Base-by-base conservation (phyloP, 1,284 basidiomycete genomes). In the Ustilago loliicola region DNA sequence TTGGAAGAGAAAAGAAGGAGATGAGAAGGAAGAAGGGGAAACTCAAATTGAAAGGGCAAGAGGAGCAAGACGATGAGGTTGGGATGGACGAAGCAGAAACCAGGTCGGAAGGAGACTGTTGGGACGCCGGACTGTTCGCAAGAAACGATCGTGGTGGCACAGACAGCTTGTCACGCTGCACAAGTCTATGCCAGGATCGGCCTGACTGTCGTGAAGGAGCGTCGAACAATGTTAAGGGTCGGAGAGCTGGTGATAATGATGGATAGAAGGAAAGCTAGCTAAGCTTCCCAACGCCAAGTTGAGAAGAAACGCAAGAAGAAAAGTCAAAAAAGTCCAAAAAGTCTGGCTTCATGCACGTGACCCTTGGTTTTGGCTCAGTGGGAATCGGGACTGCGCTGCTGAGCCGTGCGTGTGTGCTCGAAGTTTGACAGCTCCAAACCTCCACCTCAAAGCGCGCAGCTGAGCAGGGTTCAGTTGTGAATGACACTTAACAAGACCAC, bases 361-460 rank as follows among this genome's bases (percentile, higher is more conserved):
- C 61, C n/a, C 25, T 21, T 7, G 10, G 1, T 17, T 6, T 10
- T 55, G 53, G 32, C 6, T 13, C 34, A 32, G 59, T 23, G 19
- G n/a, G 32, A n/a, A n/a, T 19, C 11, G 25, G 48, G 27, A 21
- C 23, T 56, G 52, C 23, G 61, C 53, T 62, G 45, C 42, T 45
- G 19, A 54, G 47, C n/a, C 38, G 27, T 21, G 32, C 48, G 53
- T 36, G 34, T 19, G 29, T 25, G 36, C 11, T 45, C 7, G 42
- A 50, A 23, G 7, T 47, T 25, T 54, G 30, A n/a, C 48, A n/a
- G 6, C 25, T 23, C 47, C 29, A 48, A 57, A 48, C 64, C 64
- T 66, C 64, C 64, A 66, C 64, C 56, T 58, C 13, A 4, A 27
- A 19, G 29, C n/a, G n/a, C 30, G 30, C 51, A 30, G 42, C 57